phyloP scores from a whole-genome alignment of 176 grass and related monocot genomes.

The Ensete glaucum region DNA sequence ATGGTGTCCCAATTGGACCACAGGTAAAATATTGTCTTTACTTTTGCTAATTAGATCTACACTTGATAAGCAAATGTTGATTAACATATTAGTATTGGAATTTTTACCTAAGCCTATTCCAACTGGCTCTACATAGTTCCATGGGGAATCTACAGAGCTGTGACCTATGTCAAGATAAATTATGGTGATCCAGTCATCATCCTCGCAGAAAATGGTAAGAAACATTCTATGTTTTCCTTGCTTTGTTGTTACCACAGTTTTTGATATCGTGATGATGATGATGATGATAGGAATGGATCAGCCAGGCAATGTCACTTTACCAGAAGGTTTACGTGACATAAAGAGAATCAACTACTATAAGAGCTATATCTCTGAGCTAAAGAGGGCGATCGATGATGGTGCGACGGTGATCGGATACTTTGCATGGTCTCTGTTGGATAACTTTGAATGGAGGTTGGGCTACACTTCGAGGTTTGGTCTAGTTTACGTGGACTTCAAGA shows the following conservation, averaged over 20 bases:
- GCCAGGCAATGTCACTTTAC: conserved; percentile 21
- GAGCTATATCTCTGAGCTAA: conserved; percentile 38
- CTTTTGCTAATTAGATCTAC: no score
- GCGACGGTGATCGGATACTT: conserved; percentile 42
- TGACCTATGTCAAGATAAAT: conserved; percentile 30
- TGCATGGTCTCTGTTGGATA: conserved; percentile 51
- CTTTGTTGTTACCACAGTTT: no score
- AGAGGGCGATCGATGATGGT: conserved; percentile 21
- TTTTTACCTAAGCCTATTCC: conserved; percentile 41
- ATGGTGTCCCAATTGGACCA: conserved; percentile 52
- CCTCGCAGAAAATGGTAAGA: conserved; percentile 28
- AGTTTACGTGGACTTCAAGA: conserved; percentile 31
- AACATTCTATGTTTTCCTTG: no score
- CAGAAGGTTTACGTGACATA: conserved; percentile 30
- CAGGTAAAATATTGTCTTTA: conserved; percentile 15
- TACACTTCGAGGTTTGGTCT: conserved; percentile 46
- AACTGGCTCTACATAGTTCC: conserved; percentile 78
- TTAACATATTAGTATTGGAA: no score
- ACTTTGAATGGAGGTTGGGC: conserved; percentile 45
- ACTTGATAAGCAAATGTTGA: no score
- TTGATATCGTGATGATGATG: background rate
- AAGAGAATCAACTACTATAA: conserved; percentile 45
- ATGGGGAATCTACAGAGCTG: conserved; percentile 67
- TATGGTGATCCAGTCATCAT: conserved; percentile 26
- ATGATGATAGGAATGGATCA: conserved; percentile 22